Evolutionary conservation across 345 rosid genomes (phyloP).

Genomic region (Gossypioides kirkii): DNA sequence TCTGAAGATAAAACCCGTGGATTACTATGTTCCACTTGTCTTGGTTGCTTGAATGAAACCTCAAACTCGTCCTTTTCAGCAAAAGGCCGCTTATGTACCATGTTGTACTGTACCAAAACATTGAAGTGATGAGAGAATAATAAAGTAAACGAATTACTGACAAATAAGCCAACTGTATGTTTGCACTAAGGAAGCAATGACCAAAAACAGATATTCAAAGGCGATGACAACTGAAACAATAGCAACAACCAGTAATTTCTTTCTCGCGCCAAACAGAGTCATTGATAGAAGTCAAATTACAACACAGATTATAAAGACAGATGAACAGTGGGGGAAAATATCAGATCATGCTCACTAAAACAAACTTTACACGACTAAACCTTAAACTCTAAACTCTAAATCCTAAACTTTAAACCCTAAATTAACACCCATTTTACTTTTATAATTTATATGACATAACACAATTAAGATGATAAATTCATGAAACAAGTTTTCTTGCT

Average conservation of each 20-base stretch:
- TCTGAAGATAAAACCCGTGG: conserved; percentile 22
- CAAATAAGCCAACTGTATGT: not conserved
- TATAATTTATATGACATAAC: not conserved
- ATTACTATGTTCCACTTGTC: conserved; percentile 27
- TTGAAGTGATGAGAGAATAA: not conserved
- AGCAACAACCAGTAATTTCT: not conserved
- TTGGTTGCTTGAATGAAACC: conserved; percentile 34
- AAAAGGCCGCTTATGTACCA: conserved; percentile 49
- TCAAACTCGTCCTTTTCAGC: conserved; percentile 30
- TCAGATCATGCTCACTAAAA: not conserved
- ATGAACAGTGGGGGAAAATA: not conserved
- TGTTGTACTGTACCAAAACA: conserved; percentile 21
- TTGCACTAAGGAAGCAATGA: not conserved
- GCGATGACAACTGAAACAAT: not conserved
- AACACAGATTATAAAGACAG: not conserved
- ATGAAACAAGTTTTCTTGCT: not conserved
- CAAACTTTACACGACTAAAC: not conserved
- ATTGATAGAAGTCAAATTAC: not conserved
- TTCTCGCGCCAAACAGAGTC: not conserved
- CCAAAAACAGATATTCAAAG: not conserved
- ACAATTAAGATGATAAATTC: not conserved
- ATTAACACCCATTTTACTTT: not conserved
- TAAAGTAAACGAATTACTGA: not conserved
- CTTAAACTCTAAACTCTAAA: no score
- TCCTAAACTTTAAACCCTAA: no score